Evolutionary conservation across 2,329 filamentous ascomycete genomes (phyloP), one percentile per base, ranked within the genome.

Genomic region (Penicillium decumbens): DNA sequence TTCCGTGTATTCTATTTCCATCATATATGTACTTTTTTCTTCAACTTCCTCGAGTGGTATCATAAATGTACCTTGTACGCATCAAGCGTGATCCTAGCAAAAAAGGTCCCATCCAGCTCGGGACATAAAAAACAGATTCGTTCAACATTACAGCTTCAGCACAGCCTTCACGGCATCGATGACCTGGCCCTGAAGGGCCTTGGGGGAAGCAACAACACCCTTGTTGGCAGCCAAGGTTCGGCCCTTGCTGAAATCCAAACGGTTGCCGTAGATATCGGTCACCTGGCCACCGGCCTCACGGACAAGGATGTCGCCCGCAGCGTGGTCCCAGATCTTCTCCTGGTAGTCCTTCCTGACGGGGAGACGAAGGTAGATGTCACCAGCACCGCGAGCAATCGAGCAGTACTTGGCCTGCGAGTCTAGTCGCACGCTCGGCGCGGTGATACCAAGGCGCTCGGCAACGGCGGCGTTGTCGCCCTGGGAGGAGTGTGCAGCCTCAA

Each of bases 321-420:
- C 93, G 70, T 98, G 93, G 68, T 98, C 93, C 93, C 93, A 98
- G 60, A 98, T 98, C 82, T 98, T 98, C 79, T 98, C 93, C 70
- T 95, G 84, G 75, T 98, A 98, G 46, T 86, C 85, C 61, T 85
- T 87, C 68, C 82, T 87, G 25, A 89, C 86, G 3, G 93, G 93
- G 50, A 98, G 75, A 46, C 95, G 82, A 50, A 98, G 80, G 74
- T 98, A 98, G 58, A 98, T 85, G 66, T 98, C 93, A 43, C 91
- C 93, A 4, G 91, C 90, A 40, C 93, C 93, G 55, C 93, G 81
- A 30, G 93, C 93, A 67, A 98, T 95, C 30, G 88, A 93, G 54
- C 86, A 92, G 73, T 98, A 98, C 74, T 98, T 98, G 62, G 93
- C 92, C 74, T 98, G 93, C 45, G 89, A 95, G 75, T 98, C 93